A percentile compares a stretch with the other conserved stretches of the same genome.
Conservation (phyloP, 805 yeast species). For the Zygosaccharomyces bailii region DNA sequence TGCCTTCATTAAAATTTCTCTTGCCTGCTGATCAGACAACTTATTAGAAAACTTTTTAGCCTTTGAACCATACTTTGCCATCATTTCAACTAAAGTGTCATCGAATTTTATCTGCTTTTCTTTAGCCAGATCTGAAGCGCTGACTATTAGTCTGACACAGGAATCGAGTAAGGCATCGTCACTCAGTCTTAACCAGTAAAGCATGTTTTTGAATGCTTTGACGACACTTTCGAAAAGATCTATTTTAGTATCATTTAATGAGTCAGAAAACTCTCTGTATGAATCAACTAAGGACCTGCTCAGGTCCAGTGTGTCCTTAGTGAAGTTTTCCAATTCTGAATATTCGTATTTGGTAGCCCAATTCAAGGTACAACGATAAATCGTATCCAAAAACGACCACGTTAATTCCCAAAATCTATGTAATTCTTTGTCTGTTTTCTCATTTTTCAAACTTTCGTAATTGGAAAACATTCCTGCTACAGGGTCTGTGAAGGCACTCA, state of each 20-base stretch:
- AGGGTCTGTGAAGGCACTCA: constrained; percentile 61
- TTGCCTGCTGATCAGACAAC: constrained; percentile 61
- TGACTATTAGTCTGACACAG: constrained; percentile 67
- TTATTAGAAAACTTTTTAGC: constrained; percentile 69
- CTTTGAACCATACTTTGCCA: constrained; percentile 62
- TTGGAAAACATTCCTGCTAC: constrained; percentile 52
- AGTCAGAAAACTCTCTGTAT: constrained; percentile 47
- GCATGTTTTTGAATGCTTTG: constrained; percentile 61
- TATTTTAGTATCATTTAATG: constrained; percentile 35
- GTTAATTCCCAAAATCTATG: constrained; percentile 60
- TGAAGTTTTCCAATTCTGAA: constrained; percentile 66
- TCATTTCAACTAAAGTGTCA: constrained; percentile 48
- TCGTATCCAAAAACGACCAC: constrained; percentile 71
- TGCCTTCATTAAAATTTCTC: constrained; percentile 60
- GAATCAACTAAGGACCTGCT: constrained; percentile 67
- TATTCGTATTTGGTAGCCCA: constrained; percentile 72
- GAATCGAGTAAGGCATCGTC: constrained; percentile 63
- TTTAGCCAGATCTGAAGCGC: constrained; percentile 61
- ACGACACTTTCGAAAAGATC: constrained; percentile 52
- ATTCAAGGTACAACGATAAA: constrained; percentile 59
- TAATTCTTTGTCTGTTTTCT: constrained; percentile 28
- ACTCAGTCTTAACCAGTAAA: constrained; percentile 79
- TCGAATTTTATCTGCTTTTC: constrained; percentile 52
- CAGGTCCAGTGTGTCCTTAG: constrained; percentile 80
- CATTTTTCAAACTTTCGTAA: constrained; percentile 23